phyloP scores from a whole-genome alignment of 2,329 filamentous ascomycete genomes.

The Geosmithia putterillii region DNA sequence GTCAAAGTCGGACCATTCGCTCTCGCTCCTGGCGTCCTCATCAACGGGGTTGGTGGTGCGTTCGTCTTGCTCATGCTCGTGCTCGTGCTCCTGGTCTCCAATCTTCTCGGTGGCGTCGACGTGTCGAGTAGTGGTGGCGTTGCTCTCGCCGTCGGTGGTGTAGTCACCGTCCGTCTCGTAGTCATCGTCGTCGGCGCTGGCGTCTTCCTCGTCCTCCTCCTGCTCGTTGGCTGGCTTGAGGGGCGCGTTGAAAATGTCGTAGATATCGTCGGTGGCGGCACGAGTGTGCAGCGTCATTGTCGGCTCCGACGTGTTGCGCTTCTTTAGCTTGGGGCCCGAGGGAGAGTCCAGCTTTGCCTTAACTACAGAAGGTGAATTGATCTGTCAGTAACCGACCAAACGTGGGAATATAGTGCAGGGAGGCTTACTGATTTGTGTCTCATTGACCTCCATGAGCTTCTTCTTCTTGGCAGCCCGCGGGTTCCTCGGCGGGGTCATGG shows the following conservation, averaged over 20 bases:
- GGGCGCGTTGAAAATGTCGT: slow-evolving; percentile 91
- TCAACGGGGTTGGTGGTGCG: slow-evolving; percentile 11
- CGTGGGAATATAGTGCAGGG: background rate
- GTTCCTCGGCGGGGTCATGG: slow-evolving; percentile 30
- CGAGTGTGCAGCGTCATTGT: slow-evolving; percentile 97
- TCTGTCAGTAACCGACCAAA: slow-evolving; percentile 8
- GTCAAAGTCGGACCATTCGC: slow-evolving; percentile 84
- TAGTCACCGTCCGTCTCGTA: slow-evolving; percentile 67
- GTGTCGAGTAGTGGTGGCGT: slow-evolving; percentile 55
- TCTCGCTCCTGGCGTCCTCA: slow-evolving; percentile 53
- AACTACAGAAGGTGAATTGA: slow-evolving; percentile 47
- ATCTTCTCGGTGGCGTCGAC: slow-evolving; percentile 31
- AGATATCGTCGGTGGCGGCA: slow-evolving; percentile 94
- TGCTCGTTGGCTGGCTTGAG: slow-evolving; percentile 10
- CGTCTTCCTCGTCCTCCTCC: slow-evolving; percentile 13
- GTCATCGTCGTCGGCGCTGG: slow-evolving; percentile 48
- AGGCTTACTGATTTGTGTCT: slow-evolving; percentile 82
- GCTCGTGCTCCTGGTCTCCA: slow-evolving; percentile 34
- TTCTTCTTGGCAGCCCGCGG: slow-evolving; percentile 49
- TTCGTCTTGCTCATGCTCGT: background rate
- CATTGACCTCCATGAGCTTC: slow-evolving; percentile 75
- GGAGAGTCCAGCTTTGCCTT: slow-evolving; percentile 90
- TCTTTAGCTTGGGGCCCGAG: slow-evolving; percentile 69
- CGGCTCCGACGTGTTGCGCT: slow-evolving; percentile 65
- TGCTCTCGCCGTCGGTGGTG: slow-evolving; percentile 77